These are phyloP conservation scores for California macrophylla DNA, from an alignment of 441 rosid genomes.

Conservation along the genomic window DNA sequence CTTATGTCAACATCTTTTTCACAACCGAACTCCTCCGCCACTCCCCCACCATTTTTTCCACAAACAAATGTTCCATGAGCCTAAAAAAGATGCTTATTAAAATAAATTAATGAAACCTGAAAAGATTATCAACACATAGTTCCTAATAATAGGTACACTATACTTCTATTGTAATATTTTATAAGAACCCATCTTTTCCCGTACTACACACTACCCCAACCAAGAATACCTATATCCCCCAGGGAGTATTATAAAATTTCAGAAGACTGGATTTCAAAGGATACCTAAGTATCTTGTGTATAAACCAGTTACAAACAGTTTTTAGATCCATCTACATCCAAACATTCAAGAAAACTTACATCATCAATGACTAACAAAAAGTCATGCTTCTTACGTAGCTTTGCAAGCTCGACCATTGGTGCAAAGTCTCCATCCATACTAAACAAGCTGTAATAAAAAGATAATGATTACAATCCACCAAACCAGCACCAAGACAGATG, in stretches of 20 bases:
- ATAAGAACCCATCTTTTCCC: not conserved
- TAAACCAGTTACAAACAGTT: conserved; percentile 7
- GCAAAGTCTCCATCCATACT: conserved; percentile 99
- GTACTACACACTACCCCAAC: not conserved
- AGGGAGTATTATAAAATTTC: not conserved
- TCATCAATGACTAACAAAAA: conserved; percentile 82
- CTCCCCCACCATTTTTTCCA: conserved; percentile 85
- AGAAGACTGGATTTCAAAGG: not conserved
- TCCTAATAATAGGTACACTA: conserved; percentile 4
- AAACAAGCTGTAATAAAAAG: conserved; percentile 52
- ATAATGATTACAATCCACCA: conserved; percentile 5
- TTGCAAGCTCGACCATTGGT: conserved; percentile 64
- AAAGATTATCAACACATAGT: conserved; percentile 13
- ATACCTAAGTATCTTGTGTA: not conserved
- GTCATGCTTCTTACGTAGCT: conserved; percentile 61
- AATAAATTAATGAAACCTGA: conserved; percentile 2
- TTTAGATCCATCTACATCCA: not conserved
- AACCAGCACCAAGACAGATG: not conserved
- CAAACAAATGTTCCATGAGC: conserved; percentile 98
- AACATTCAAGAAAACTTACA: conserved; percentile 39
- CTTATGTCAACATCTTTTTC: conserved; percentile 74
- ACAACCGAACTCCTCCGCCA: conserved; percentile 76
- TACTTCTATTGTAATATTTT: not conserved
- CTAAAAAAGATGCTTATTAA: conserved; percentile 22
- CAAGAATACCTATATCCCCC: not conserved